Conservation (phyloP, 192 early-diverging fungal species). For the Coemansia furcata region DNA sequence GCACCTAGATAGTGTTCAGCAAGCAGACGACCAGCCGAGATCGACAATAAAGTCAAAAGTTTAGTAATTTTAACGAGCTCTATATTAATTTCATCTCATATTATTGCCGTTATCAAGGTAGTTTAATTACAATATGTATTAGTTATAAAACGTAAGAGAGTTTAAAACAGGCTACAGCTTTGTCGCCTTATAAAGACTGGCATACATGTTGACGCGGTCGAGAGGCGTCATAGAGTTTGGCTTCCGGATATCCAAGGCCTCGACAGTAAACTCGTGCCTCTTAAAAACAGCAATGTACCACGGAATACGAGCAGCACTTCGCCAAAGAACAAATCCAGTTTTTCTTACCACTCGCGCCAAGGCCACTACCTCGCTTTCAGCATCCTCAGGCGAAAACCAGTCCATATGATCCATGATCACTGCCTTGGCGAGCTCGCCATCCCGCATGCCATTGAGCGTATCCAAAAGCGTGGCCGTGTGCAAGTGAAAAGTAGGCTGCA, state of each 20-base stretch:
- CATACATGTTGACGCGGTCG: conserved; percentile 87
- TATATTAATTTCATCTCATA: no score
- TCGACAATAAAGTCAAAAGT: no score
- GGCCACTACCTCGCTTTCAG: conserved; percentile 66
- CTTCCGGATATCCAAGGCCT: conserved; percentile 66
- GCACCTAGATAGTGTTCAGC: no score
- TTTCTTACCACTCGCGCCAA: conserved; percentile 58
- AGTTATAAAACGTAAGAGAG: no score
- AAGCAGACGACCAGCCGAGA: no score
- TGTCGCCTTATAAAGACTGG: conserved; percentile 63
- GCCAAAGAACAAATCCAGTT: conserved; percentile 77
- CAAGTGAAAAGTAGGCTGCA: conserved; percentile 59
- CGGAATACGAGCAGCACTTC: conserved; percentile 73
- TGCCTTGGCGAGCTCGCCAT: conserved; percentile 69
- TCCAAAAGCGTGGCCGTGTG: conserved; percentile 82
- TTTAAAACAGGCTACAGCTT: conserved; percentile 20
- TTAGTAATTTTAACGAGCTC: no score
- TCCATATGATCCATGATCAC: conserved; percentile 90
- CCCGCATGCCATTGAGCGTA: conserved; percentile 57
- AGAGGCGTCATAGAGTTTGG: conserved; percentile 61
- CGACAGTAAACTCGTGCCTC: conserved; percentile 65
- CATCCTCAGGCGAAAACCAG: conserved; percentile 72
- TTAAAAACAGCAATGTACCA: conserved; percentile 82
- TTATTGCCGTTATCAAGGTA: no score
- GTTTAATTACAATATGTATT: no score